Conservation (phyloP, 257 asterid genomes). For the Solanum pinnatisectum region DNA sequence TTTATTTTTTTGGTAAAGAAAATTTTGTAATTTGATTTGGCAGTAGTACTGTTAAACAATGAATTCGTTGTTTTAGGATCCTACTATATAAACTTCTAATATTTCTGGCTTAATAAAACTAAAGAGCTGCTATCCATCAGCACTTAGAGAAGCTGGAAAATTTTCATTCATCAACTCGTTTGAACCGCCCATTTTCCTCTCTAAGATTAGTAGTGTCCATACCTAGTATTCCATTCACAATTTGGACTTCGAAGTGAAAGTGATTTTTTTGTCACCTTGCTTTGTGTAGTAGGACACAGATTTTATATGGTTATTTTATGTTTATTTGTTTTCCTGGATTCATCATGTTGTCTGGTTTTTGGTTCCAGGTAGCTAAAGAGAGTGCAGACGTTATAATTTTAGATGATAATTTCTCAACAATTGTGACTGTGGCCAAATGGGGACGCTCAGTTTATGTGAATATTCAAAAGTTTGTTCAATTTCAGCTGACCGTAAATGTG, state of each 20-base stretch:
- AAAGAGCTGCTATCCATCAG: background rate
- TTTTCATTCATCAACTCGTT: background rate
- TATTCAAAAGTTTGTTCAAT: slow-evolving; percentile 91
- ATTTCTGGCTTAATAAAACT: background rate
- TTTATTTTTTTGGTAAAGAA: background rate
- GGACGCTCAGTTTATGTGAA: slow-evolving; percentile 93
- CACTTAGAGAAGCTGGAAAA: background rate
- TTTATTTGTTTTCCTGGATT: background rate
- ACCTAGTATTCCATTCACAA: background rate
- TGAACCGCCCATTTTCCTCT: background rate
- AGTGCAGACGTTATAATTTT: slow-evolving; percentile 93
- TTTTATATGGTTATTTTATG: background rate
- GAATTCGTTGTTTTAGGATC: background rate
- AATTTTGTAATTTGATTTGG: background rate
- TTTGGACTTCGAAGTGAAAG: background rate
- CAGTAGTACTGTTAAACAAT: background rate
- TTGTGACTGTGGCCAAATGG: slow-evolving; percentile 93
- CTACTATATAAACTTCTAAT: background rate
- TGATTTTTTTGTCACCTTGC: background rate
- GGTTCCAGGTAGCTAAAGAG: slow-evolving; percentile 89
- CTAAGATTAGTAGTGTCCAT: background rate
- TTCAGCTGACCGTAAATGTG: slow-evolving; percentile 91
- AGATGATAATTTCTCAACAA: slow-evolving; percentile 93
- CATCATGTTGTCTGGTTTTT: background rate
- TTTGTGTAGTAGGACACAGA: background rate